These are phyloP conservation scores for Pascua guehoae DNA, from an alignment of 1,284 basidiomycete genomes.

Conservation along the genomic window DNA sequence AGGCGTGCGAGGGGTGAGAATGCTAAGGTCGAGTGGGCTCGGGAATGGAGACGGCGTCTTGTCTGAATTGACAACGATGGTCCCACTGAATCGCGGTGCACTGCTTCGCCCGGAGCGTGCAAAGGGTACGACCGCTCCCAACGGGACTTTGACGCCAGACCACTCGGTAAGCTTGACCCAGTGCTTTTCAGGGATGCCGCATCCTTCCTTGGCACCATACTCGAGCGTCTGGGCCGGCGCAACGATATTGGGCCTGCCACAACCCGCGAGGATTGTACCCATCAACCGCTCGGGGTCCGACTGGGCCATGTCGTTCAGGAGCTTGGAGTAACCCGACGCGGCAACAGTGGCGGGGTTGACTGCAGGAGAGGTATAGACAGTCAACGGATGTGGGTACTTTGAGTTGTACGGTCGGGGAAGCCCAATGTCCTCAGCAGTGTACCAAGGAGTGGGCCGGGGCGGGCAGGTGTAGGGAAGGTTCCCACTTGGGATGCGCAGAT, in stretches of 20 bases:
- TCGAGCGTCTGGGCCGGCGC: slow-evolving; percentile 25
- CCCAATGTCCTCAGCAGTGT: slow-evolving; percentile 28
- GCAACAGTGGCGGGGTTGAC: slow-evolving; percentile 32
- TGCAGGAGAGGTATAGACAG: slow-evolving; percentile 38
- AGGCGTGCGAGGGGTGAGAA: background rate
- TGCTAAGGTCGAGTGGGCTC: too few relatives aligned
- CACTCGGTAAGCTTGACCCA: slow-evolving; percentile 18
- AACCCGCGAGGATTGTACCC: slow-evolving; percentile 33
- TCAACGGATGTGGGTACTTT: slow-evolving; percentile 42
- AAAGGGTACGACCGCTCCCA: slow-evolving; percentile 9
- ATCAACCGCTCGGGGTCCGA: slow-evolving; percentile 20
- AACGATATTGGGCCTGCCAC: slow-evolving; percentile 21
- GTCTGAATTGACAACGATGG: background rate
- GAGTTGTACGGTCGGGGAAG: slow-evolving; percentile 38
- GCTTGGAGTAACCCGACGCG: slow-evolving; percentile 25
- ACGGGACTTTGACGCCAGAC: slow-evolving; percentile 18
- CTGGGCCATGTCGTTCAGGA: slow-evolving; percentile 22
- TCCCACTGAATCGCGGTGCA: background rate
- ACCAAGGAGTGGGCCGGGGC: slow-evolving; percentile 20
- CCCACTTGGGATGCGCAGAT: slow-evolving; percentile 6
- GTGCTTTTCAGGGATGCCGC: slow-evolving; percentile 41
- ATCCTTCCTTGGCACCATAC: slow-evolving; percentile 30
- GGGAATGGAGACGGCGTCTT: background rate
- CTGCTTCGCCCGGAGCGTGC: background rate
- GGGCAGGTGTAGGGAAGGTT: slow-evolving; percentile 23